Base-by-base conservation (phyloP, 176 grass and related monocot species). In the Bonia amplexicaulis region DNA sequence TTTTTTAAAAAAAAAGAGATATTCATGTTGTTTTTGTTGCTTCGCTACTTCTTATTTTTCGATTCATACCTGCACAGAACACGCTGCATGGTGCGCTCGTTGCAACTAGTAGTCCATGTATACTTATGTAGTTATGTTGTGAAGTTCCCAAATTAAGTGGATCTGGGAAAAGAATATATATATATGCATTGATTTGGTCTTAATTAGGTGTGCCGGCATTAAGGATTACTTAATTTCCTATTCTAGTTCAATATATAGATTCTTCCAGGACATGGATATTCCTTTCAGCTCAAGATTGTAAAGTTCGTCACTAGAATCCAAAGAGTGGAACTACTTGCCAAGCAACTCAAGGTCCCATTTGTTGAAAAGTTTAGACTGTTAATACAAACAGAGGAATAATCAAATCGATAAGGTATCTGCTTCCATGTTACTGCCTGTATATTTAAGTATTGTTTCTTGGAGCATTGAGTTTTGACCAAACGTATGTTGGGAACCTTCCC, bases 401-500 rank as follows among this genome's bases (percentile, higher is more conserved):
- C 26, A 82, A 81, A 61, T 42, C 31, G 29, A 52, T 17, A 69
- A 60, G 17, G 23, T 40, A 49, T 53, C 45, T 76, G 52, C 71
- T 76, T 76, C 63, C 52, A 63, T 76, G 23, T 53, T 40, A 41
- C 41, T 19, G 64, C 26, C 15, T 20, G 46, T 47, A 74, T 81
- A 45, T 48, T 76, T 26, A 20, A 59, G 14, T 59, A 12, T 74
- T 48, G 70, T 58, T 77, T 40, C n/a, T 83, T 53, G 86, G 33
- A 65, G 46, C 66, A 88, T n/a, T 57, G 26, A 16, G 31, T 70
- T 77, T 77, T 88, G 44, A 63, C 73, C 42, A 83, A 53, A 55
- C 13, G 51, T 74, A 72, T 37, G 77, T 75, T 74, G 74, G 85
- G 69, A 74, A 85, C 71, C 84, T 78, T 45, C 27, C 11, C 65